Evolutionary conservation across 192 early-diverging fungal species (phyloP).

Genomic region (Rhizoclosmatium globosum): DNA sequence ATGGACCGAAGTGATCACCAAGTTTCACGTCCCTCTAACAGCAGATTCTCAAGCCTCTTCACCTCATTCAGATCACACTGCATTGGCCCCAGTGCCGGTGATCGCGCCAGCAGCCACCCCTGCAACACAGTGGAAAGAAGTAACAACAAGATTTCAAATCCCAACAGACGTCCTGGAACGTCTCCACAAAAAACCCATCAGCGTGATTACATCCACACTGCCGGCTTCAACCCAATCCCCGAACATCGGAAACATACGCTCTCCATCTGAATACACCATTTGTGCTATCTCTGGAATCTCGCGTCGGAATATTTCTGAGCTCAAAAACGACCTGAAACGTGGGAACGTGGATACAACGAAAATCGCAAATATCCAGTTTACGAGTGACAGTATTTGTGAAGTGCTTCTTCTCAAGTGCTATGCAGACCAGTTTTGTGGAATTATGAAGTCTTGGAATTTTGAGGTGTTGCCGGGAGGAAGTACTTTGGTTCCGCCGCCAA

Average conservation of each 20-base stretch:
- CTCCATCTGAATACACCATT: constrained; percentile 4
- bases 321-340: background rate
- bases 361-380: constrained; percentile 13
- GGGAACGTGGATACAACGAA: constrained; percentile 7
- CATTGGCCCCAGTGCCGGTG: background rate
- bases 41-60: background rate
- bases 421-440: background rate
- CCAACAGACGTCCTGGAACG: background rate
- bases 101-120: background rate
- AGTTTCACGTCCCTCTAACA: background rate
- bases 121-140: background rate
- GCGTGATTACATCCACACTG: background rate
- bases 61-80: background rate
- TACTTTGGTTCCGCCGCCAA: constrained; percentile 1
- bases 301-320: constrained; percentile 1
- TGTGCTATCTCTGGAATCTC: background rate
- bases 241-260: background rate
- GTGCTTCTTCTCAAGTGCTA: background rate
- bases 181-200: background rate
- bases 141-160: background rate
- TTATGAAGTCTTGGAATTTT: background rate
- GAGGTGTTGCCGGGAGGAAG: background rate
- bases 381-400: background rate
- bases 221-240: background rate
- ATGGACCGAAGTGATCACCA: background rate